These are phyloP conservation scores for Microsporum audouinii DNA, from an alignment of 2,329 filamentous ascomycete genomes.

Conservation along the genomic window DNA sequence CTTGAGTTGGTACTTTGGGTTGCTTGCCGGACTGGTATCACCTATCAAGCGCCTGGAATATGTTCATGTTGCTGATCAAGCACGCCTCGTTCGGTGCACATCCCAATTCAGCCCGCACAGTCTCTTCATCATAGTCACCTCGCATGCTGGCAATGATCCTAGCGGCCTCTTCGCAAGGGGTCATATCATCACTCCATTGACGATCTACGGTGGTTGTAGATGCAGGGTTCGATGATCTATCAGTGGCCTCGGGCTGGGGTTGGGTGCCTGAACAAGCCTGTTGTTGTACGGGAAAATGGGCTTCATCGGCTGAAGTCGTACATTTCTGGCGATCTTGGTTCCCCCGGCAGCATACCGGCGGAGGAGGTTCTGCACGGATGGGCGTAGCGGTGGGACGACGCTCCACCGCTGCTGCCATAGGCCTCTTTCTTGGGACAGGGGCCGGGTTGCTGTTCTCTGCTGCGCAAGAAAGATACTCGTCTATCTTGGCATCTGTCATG, in stretches of 20 bases:
- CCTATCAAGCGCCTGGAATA: conserved; percentile 15
- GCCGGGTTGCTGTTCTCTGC: neutral
- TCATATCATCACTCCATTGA: conserved; percentile 2
- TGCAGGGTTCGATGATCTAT: neutral
- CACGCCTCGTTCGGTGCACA: conserved; percentile 13
- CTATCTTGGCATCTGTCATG: conserved; percentile 46
- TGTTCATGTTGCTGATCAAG: conserved; percentile 15
- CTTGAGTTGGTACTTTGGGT: neutral
- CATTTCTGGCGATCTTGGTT: neutral
- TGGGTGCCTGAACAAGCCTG: neutral
- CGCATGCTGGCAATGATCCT: conserved; percentile 17
- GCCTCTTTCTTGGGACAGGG: neutral
- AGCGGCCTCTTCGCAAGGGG: conserved; percentile 16
- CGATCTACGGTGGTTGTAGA: neutral
- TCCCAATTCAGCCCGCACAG: conserved; percentile 15
- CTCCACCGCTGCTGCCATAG: neutral
- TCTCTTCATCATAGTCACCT: conserved; percentile 9
- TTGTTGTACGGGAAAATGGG: neutral
- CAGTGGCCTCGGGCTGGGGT: neutral
- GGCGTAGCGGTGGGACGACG: neutral
- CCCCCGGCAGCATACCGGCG: neutral
- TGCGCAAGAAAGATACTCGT: conserved; percentile 18
- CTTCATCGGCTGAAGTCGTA: neutral
- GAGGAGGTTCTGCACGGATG: neutral
- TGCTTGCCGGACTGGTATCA: neutral